These are phyloP conservation scores for Pseudocercospora crystallina DNA, from an alignment of 2,329 filamentous ascomycete genomes.

Conservation along the genomic window DNA sequence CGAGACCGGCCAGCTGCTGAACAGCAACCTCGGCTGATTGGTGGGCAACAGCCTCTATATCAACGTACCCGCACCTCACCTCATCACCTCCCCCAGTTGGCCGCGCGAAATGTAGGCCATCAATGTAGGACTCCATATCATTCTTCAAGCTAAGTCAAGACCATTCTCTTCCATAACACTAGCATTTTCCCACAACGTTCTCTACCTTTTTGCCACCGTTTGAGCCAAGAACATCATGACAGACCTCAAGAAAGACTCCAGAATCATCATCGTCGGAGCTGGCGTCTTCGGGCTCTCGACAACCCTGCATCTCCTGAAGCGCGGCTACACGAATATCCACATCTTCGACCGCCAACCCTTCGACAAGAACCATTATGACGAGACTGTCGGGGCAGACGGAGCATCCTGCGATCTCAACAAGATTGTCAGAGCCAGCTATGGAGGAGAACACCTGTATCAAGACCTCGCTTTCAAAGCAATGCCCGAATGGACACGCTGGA, in stretches of 20 bases:
- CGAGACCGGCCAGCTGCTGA: no score
- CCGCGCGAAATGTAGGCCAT: no score
- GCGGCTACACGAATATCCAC: conserved; percentile 29
- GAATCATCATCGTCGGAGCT: conserved; percentile 41
- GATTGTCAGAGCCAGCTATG: conserved; percentile 29
- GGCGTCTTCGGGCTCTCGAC: conserved; percentile 49
- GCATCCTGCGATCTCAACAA: conserved; percentile 28
- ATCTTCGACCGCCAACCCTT: conserved; percentile 36
- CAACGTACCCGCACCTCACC: no score
- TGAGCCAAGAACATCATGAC: conserved; percentile 5
- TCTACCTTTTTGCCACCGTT: not conserved
- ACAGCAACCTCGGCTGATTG: no score
- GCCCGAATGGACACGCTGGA: conserved; percentile 37
- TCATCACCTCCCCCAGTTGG: no score
- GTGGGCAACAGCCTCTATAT: no score
- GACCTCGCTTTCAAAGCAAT: conserved; percentile 27
- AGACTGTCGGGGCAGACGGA: conserved; percentile 20
- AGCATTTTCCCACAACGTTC: no score
- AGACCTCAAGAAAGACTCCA: conserved; percentile 17
- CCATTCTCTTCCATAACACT: no score
- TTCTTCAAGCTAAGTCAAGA: no score
- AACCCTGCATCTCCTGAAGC: conserved; percentile 32
- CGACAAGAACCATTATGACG: conserved; percentile 24
- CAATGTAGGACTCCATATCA: no score
- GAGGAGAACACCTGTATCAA: conserved; percentile 25